Base-by-base conservation (phyloP, 2,329 filamentous ascomycete genomes). In the Emergomyces africanus region DNA sequence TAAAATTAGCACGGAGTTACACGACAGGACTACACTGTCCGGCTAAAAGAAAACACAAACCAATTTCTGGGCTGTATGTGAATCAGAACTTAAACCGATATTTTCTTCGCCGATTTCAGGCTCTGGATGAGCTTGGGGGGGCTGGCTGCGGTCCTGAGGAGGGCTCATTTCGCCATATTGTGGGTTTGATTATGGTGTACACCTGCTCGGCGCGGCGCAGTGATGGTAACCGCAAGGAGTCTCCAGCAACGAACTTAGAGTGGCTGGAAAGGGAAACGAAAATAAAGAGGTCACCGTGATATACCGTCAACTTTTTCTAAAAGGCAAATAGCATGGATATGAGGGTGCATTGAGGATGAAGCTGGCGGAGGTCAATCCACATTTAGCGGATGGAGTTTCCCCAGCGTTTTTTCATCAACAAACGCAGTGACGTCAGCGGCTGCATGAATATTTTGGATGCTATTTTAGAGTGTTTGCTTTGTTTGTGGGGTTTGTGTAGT, bases 51-150 rank as follows among this genome's bases (percentile, higher is more conserved):
- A 25, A 48, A 30, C 60, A 42, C 70, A 51, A 74, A 81, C 79
- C 69, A 83, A 68, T 64, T 78, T 77, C 63, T 79, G 76, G 2
- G 77, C 76, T 5, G 81, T 83, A 66, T 81, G 81, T 9, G 79
- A 81, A 33, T 77, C 75, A 23, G 74, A 70, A 60, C 76, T 72
- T 60, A 81, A 66, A 39, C 70, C 72, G 60, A 70, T 67, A 58
- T 68, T 66, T 15, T 65, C 66, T 59, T 69, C 59, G 25, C 53
- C 61, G 23, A 56, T 37, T 35, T 53, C n/a, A 41, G 53, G n/a
- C 20, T 55, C 58, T 48, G 59, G 57, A 46, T 53, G 59, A 18
- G 58, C 59, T 44, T 58, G 62, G 42, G 61, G 57, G n/a, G 54
- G 60, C 53, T 49, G 55, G 42, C 60, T 61, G 39, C 20, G 51